Base-by-base conservation (phyloP, 352 stramenopile genomes). In the Peronospora farinosa region DNA sequence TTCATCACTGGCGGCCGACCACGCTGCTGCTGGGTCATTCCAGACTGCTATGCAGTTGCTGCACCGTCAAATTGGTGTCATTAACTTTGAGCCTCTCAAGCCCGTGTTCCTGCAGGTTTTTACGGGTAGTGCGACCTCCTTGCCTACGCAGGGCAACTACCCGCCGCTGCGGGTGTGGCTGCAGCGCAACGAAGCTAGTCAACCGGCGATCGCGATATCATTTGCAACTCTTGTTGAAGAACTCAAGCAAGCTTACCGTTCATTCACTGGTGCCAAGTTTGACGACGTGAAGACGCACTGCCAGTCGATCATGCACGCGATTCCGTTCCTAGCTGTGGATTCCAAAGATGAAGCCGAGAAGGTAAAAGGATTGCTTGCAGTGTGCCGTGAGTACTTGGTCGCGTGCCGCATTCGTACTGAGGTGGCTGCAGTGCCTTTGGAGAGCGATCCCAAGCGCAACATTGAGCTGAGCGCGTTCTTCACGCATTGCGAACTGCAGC, bases 391-490 rank as follows among this genome's bases (percentile, higher is more conserved):
- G 79, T 99, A 99, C 72, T 84, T 99, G 40, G 86, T 97, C 30
- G 96, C 95, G 4, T 98, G 98, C 54, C 89, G 95, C 25, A 89
- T 99, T 54, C 97, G 98, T 68, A 70, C 81, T 3, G 77, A 89
- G 30, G 69, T 95, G 11, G 78, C 75, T 48, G 71, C 72, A 23
- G 79, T 79, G 35, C 57, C 80, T 40, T 55, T 93, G 6, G 78
- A 91, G 54, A 67, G 58, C 31, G 63, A 93, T 46, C 74, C 82
- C 23, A 84, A 90, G 51, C 86, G 96, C 58, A 95, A 96, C 52
- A 97, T 98, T 30, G 96, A 99, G 65, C 72, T 99, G 38, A 96
- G 95, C 36, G 96, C 96, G 9, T 99, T 99, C 84, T 98, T 99
- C 45, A 99, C 96, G 42, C 96, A 99, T 78, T 99, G 96, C 66